Base-by-base conservation (phyloP, 1,139 yeast species). In the Kodamaea suecica region DNA sequence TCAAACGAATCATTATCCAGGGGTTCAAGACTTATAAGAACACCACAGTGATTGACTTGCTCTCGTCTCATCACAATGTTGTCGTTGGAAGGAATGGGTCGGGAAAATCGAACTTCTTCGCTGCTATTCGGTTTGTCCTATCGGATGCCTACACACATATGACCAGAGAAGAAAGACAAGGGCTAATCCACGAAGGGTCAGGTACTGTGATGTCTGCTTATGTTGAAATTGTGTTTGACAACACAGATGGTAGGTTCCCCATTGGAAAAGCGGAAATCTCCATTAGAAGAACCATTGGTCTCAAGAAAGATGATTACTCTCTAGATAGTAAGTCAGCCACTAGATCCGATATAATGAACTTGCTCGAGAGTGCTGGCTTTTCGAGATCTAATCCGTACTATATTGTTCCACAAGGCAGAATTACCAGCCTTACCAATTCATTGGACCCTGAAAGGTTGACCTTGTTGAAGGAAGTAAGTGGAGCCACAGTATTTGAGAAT, bases 51-150 rank as follows among this genome's bases (percentile, higher is more conserved):
- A 77, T 92, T 12, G 95, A 85, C 31, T 70, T 75, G 19, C 66
- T 92, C 34, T 83, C 95, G 0, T 94, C 95, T 0, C 76, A 78
- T 40, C 85, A 83, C 55, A 92, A 92, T 59, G 95, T 90, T 19
- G 88, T 92, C 10, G 87, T 92, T 20, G 99, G 99, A 3, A 67
- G 96, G 35, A 92, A 92, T 59, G 99, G 99, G 11, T 84, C 96
- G 5, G 99, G 99, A 11, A 92, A 92, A 58, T 86, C 96, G 33
- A 92, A 92, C 59, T 85, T 94, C 62, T 92, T 92, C 59, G 92
- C 96, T 12, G 98, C 98, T 8, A 85, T 92, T 39, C 69, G 97
- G 42, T 94, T 90, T 61, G 97, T 90, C 7, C 62, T 92, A 27
- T 84, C 95, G 36, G 97, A 90, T 57, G 95, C 94, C 23, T 86